A percentile compares a stretch with the other conserved stretches of the same genome.
Conservation (phyloP, 495 filamentous ascomycete species). For the Penicillium goetzii region DNA sequence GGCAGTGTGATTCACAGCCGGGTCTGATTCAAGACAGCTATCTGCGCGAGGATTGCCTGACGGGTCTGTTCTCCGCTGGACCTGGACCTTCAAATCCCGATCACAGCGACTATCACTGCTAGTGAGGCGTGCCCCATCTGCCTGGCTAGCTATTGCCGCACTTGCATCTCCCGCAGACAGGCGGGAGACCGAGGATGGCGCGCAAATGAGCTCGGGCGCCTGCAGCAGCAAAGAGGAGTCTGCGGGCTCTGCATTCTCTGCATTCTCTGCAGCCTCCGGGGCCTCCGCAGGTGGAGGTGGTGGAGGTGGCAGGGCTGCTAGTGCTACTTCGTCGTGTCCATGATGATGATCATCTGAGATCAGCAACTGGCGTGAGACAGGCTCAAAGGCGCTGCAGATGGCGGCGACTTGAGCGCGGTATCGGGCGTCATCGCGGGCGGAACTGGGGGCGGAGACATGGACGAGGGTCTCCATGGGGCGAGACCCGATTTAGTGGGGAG, state of each 20-base stretch:
- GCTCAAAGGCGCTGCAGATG: constrained; percentile 59
- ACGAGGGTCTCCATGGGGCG: constrained; percentile 62
- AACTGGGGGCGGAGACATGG: constrained; percentile 68
- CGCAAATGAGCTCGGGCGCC: constrained; percentile 5
- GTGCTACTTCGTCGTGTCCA: background rate
- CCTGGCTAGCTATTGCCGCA: background rate
- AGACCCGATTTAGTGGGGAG: background rate
- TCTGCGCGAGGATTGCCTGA: background rate
- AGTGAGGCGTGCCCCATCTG: background rate
- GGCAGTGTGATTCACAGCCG: background rate
- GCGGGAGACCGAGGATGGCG: background rate
- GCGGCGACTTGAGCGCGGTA: constrained; percentile 66
- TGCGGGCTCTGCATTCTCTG: background rate
- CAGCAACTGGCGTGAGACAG: constrained; percentile 32
- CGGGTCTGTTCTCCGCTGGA: background rate
- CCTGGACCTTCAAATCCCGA: background rate
- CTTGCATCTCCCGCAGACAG: constrained; percentile 1
- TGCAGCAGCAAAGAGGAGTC: background rate
- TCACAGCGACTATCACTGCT: constrained; percentile 2
- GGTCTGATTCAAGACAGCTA: background rate
- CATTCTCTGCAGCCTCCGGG: background rate
- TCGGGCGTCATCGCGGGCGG: constrained; percentile 59
- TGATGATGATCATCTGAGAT: background rate
- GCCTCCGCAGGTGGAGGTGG: background rate
- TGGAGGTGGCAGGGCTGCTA: background rate